Evolutionary conservation across 2,329 filamentous ascomycete species (phyloP).

Genomic region (Penicillium sp.): DNA sequence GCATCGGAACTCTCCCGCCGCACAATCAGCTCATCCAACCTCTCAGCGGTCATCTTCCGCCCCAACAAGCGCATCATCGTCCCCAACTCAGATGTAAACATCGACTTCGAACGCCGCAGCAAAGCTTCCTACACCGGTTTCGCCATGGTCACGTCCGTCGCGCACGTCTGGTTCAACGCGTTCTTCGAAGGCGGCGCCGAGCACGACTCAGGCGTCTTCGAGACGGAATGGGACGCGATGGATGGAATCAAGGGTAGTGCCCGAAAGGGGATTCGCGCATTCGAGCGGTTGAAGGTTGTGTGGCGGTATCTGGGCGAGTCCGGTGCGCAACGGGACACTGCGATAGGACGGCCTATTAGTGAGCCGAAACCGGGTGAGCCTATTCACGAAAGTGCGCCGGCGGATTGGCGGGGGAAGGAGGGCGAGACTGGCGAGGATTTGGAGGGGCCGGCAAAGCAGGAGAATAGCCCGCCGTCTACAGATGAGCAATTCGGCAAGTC

Average conservation of each 20-base stretch:
- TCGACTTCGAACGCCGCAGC: conserved; percentile 84
- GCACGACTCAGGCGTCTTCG: conserved; percentile 69
- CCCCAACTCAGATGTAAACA: conserved; percentile 82
- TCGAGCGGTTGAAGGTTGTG: conserved; percentile 81
- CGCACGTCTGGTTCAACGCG: conserved; percentile 95
- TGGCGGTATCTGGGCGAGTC: conserved; percentile 62
- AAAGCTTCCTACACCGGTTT: conserved; percentile 74
- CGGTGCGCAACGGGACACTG: conserved; percentile 22
- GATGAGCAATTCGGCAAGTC: not conserved
- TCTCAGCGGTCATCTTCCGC: conserved; percentile 76
- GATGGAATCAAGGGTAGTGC: conserved; percentile 92
- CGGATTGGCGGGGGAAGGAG: conserved; percentile 72
- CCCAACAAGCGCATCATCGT: conserved; percentile 69
- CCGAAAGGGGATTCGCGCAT: conserved; percentile 76
- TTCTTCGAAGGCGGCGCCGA: conserved; percentile 85
- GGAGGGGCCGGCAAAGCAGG: conserved; percentile 9
- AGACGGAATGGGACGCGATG: conserved; percentile 74
- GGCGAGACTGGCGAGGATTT: not conserved
- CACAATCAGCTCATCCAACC: conserved; percentile 45
- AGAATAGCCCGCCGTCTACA: conserved; percentile 3
- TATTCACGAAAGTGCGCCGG: conserved; percentile 68
- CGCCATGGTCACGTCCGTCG: conserved; percentile 89
- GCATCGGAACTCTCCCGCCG: conserved; percentile 37
- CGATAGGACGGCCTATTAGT: conserved; percentile 52
- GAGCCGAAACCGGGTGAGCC: conserved; percentile 68